A percentile compares a stretch with the other conserved stretches of the same genome.
phyloP scores from a whole-genome alignment of 1,139 yeast species.

The Kodamaea fungicola region DNA sequence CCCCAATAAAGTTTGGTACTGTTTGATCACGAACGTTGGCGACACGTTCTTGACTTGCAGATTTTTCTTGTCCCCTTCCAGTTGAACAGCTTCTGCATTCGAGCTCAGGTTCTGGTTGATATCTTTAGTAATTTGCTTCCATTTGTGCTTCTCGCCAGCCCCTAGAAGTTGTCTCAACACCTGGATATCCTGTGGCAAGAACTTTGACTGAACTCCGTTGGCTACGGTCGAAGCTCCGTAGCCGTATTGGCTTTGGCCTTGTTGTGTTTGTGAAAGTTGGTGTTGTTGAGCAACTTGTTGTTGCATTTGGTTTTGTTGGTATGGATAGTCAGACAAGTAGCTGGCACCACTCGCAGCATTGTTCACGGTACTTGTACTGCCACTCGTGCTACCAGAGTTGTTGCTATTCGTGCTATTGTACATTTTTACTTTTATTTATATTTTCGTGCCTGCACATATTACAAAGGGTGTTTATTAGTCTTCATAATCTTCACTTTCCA shows the following conservation, averaged over 20 bases:
- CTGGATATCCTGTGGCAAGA: slow-evolving; percentile 36
- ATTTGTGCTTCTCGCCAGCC: slow-evolving; percentile 44
- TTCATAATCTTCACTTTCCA: slow-evolving; percentile 8
- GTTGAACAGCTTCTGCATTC: slow-evolving; percentile 5
- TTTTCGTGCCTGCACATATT: neutral
- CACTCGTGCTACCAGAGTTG: slow-evolving; percentile 8
- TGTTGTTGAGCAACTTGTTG: slow-evolving; percentile 8
- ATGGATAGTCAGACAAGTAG: slow-evolving; percentile 13
- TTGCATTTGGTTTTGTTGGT: slow-evolving; percentile 11
- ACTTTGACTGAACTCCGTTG: slow-evolving; percentile 18
- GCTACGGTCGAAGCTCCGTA: slow-evolving; percentile 7
- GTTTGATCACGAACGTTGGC: slow-evolving; percentile 45
- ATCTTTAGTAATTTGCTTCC: slow-evolving; percentile 47
- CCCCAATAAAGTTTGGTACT: slow-evolving; percentile 40
- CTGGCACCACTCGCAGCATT: slow-evolving; percentile 7
- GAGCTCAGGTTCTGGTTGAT: slow-evolving; percentile 28
- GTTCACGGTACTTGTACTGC: slow-evolving; percentile 8
- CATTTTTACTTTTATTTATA: slow-evolving; percentile 1
- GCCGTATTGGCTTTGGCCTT: slow-evolving; percentile 7
- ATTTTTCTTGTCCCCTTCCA: slow-evolving; percentile 9
- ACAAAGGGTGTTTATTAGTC: slow-evolving; percentile 2
- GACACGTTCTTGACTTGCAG: slow-evolving; percentile 32
- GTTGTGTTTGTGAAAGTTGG: slow-evolving; percentile 6
- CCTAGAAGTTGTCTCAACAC: slow-evolving; percentile 36
- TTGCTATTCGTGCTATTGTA: slow-evolving; percentile 13